Base-by-base conservation (phyloP, 306 rosid species). In the Cicer bijugum region DNA sequence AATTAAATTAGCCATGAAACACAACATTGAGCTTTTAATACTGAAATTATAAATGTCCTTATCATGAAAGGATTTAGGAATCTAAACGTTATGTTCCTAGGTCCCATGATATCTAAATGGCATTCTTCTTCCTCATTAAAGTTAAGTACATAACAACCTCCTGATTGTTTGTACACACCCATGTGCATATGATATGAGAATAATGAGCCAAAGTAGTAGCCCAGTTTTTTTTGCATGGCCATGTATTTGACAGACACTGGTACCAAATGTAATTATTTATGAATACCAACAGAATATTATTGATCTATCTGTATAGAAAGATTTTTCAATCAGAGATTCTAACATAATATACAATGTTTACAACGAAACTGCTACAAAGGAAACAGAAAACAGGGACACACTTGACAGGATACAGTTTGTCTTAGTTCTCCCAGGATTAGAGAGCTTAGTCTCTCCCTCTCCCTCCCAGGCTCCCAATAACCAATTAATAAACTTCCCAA, bases 51-150 rank as follows among this genome's bases (percentile, higher is more conserved):
- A 43, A 28, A 28, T 40, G 38, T 62, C 52, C 35, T 8, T 50
- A 19, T 14, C 43, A 38, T 75, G 53, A 19, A 39, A 63, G 72
- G 38, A 2, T 9, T n/a, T 40, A 42, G 28, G 28, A 74, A 8
- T 59, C 19, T 65, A 23, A 20, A 20, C 59, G 10, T 65, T 43
- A 8, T 52, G 28, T 44, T 51, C 51, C 60, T 44, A 16, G 17
- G 9, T 55, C 50, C 20, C n/a, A 11, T 45, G 43, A 12, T 72
- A 16, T 67, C 61, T 43, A 65, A 53, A 52, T 52, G 28, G 11
- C 20, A 16, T 7, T 52, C 5, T 52, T 52, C 58, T 52, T 52
- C 58, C 10, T 52, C 58, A 52, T 52, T 8, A 52, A 7, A 16
- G 5, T 19, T 8, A 4, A 55, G 61, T 19, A n/a, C 61, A 3